Conservation (phyloP, 148 eudicot genomes). For the Suaeda aralocaspica region DNA sequence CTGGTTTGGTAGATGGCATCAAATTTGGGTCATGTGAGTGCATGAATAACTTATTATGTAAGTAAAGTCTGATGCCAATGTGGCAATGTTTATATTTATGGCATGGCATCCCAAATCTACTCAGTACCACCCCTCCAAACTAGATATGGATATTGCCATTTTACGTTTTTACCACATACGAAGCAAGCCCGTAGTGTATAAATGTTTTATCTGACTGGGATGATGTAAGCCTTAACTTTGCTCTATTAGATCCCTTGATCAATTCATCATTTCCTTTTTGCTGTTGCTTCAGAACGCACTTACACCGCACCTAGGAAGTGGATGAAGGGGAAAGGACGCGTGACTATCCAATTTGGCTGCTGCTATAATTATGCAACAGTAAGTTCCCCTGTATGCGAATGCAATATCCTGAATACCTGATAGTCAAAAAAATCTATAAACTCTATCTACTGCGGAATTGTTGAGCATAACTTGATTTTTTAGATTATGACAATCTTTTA, state of each 20-base stretch:
- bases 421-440: neutral
- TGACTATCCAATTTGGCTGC: constrained; percentile 89
- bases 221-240: neutral
- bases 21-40: no score
- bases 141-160: no score
- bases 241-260: constrained; percentile 7
- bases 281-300: constrained; percentile 62
- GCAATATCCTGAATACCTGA: neutral
- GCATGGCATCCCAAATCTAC: no score
- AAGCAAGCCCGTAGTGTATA: neutral
- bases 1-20: no score
- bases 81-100: no score
- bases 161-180: no score
- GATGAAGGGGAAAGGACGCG: constrained; percentile 98
- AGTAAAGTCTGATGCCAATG: no score
- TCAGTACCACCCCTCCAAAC: no score
- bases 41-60: no score
- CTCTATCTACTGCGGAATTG: neutral
- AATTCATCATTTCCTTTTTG: neutral
- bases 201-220: neutral
- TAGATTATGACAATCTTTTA: neutral
- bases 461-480: neutral
- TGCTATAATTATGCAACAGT: constrained; percentile 70
- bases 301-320: constrained; percentile 82
- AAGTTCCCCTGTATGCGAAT: constrained; percentile 17